Base-by-base conservation (phyloP, 2,329 filamentous ascomycete species). In the Hirsutella rhossiliensis region DNA sequence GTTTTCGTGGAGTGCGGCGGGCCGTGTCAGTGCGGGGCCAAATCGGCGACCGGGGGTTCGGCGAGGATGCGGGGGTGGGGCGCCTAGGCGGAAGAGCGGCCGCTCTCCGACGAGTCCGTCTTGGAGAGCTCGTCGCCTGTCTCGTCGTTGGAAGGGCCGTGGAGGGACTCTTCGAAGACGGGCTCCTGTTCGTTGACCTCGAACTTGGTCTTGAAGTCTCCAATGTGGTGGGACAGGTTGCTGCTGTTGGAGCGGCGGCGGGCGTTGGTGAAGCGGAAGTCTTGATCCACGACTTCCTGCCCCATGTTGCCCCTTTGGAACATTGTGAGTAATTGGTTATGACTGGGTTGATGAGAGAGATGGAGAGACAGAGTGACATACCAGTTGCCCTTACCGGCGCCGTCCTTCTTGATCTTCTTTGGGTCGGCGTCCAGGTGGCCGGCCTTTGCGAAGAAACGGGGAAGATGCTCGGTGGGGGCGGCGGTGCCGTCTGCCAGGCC, bases 391-490 rank as follows among this genome's bases (percentile, higher is more conserved):
- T 86, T 89, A 54, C 90, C 90, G 54, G 78, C 84, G 50, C 90
- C 90, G 59, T 94, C 86, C 73, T 98, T 98, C 81, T 98, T 98
- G 61, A 84, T 82, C 74, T 94, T 92, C 66, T 87, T 88, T 48
- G 92, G 90, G 60, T 94, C 86, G 54, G 75, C 72, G 59, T 88
- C 88, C 56, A 79, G 72, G 60, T 84, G 82, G 53, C 90, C 90
- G 48, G 78, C 69, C 71, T 96, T 96, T 65, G 79, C 87, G 64
- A 97, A 97, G 78, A 85, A 97, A 60, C 88, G 87, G 59, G 92
- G 90, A 27, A 94, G 69, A 56, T 83, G 76, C 54, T 92, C 84
- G 51, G 84, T 75, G 44, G 78, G 72, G 42, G 73, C 64, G 48
- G 78, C 80, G 46, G 78, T 80, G 61, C 84, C 85, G 56, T 92